A percentile compares a stretch with the other conserved stretches of the same genome.
phyloP scores from a whole-genome alignment of 2,329 filamentous ascomycete species.

The Arthroderma sp. region DNA sequence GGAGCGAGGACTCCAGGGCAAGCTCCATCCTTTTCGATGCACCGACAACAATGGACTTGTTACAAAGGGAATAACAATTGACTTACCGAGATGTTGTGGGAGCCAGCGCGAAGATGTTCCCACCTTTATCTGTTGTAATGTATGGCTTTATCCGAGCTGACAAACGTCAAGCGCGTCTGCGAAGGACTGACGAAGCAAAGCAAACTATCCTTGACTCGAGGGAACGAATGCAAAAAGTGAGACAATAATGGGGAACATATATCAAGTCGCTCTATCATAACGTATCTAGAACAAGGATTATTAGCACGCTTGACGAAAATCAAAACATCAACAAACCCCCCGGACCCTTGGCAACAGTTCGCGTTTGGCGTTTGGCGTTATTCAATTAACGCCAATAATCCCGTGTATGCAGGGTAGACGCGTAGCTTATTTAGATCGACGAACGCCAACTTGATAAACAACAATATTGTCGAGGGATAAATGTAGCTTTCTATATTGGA shows the following conservation, averaged over 20 bases:
- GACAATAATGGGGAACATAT: neutral
- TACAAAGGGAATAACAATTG: neutral
- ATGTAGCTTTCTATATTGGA: no score
- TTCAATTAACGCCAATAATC: neutral
- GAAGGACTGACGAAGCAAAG: neutral
- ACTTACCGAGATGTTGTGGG: neutral
- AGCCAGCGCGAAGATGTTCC: neutral
- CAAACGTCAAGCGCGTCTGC: neutral
- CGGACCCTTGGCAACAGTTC: neutral
- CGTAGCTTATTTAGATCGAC: no score
- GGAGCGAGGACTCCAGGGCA: no score
- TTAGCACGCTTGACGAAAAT: neutral
- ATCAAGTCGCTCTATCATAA: neutral
- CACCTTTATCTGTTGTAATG: neutral
- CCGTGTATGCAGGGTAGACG: neutral
- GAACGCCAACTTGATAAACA: neutral
- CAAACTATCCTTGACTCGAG: neutral
- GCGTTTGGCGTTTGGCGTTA: constrained; percentile 4
- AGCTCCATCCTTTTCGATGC: neutral
- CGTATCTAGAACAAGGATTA: neutral
- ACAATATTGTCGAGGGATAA: no score
- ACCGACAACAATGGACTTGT: neutral
- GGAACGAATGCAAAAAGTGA: neutral
- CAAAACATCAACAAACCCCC: constrained; percentile 4
- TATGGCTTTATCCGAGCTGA: neutral